These are phyloP conservation scores for Phalaenopsis hybrid DNA, from an alignment of 116 monocot species.

Conservation along the genomic window DNA sequence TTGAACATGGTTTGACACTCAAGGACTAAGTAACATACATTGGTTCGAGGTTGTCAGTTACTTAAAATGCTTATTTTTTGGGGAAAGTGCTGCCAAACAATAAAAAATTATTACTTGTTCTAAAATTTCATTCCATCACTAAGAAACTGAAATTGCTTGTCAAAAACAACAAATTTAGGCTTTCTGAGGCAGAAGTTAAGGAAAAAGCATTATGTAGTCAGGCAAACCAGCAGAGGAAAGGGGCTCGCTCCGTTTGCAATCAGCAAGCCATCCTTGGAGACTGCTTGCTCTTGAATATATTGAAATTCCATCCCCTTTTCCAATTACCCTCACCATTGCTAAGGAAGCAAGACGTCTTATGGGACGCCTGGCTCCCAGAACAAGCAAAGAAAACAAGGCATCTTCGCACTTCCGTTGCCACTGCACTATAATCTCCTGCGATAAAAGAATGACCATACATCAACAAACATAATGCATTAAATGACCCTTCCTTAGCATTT, in stretches of 20 bases:
- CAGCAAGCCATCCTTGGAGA: constrained; percentile 93
- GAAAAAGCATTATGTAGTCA: not conserved
- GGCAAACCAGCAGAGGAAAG: constrained; percentile 64
- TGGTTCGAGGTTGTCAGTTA: not conserved
- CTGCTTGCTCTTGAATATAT: constrained; percentile 87
- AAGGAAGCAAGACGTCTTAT: constrained; percentile 66
- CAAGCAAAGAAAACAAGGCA: constrained; percentile 73
- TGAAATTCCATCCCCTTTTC: constrained; percentile 81
- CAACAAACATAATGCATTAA: not conserved
- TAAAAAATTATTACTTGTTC: not conserved
- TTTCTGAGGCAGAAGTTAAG: not conserved
- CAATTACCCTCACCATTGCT: constrained; percentile 82
- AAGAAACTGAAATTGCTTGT: not conserved
- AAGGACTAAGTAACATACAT: not conserved
- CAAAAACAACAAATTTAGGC: not conserved
- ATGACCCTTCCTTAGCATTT: not conserved
- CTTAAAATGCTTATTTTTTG: not conserved
- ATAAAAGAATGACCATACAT: not conserved
- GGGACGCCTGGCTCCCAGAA: constrained; percentile 71
- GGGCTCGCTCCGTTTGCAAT: constrained; percentile 73
- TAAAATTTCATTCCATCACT: not conserved
- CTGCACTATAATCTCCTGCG: constrained; percentile 71
- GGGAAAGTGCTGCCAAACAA: not conserved
- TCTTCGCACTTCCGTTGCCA: constrained; percentile 99
- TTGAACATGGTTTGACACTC: not conserved